Evolutionary conservation across 768 basidiomycete genomes (phyloP), one percentile per base, ranked within the genome.

Genomic region (Kwoniella dejecticola): DNA sequence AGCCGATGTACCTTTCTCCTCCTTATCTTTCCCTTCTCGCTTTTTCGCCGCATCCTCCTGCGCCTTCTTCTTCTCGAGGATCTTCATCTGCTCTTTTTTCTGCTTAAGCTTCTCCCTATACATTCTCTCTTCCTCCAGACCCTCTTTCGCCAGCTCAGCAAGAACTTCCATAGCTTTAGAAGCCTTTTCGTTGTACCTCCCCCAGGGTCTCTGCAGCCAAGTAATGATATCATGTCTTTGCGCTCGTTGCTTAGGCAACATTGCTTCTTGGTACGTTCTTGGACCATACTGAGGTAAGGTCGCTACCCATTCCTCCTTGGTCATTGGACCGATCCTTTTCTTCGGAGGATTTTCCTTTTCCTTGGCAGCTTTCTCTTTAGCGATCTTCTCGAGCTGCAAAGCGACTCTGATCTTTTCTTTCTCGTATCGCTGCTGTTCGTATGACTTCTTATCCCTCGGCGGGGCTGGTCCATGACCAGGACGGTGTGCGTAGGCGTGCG

Each of bases 201-300:
- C 63, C 73, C 73, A 75, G 24, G 73, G 73, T 44, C 56, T 52
- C n/a, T 67, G 56, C 38, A 75, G 52, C 66, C 64, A 70, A 24
- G 52, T 58, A 12, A 72, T 57, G 49, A 75, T 71, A 44, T 55
- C 46, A 21, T 70, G 62, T 17, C 73, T 45, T 53, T 75, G 73
- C 38, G 63, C 73, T 27, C 69, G 17, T 48, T 75, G 73, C 15
- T 52, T 31, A 15, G 66, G 67, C 4, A 75, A 49, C 50, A 69
- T 23, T 1, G 50, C 57, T 27, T 75, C 66, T 0, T 27, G 31
- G 21, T 64, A 62, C 0, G 71, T 75, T 57, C 53, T 57, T 23
- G 73, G 73, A 0, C 73, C 73, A 38, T 49, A 65, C 1, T 54
- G 24, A 19, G 73, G 73, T 8, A 71, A 53, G 21, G 56, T 62